Evolutionary conservation across 225 moss, liverwort and hornwort genomes (phyloP), one percentile per base, ranked within the genome.

Genomic region (Takakia lepidozioides): DNA sequence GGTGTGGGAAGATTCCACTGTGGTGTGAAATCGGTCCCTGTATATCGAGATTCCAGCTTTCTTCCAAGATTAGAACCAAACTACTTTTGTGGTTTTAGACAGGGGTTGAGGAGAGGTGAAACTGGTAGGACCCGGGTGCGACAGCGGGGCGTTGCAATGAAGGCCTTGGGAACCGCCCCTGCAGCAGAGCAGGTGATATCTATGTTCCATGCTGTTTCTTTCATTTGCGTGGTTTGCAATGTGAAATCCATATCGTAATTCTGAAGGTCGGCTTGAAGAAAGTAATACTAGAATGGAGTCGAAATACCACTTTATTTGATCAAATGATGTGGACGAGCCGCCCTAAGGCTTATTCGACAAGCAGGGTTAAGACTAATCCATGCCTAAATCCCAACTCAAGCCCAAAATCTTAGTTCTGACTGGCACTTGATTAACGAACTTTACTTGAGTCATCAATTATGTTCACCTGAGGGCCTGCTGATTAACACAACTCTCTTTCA

Each of bases 281-380:
- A 46, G 25, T 46, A 13, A 68, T 42, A 59, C 52, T 48, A 61
- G 52, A 21, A 19, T 34, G 23, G 39, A 49, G 18, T 51, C 61
- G 15, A 56, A n/a, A n/a, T n/a, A n/a, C n/a, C n/a, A n/a, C n/a
- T n/a, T n/a, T n/a, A n/a, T n/a, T n/a, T n/a, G n/a, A n/a, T n/a
- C n/a, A n/a, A n/a, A n/a, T n/a, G n/a, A n/a, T n/a, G n/a, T n/a
- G 57, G 43, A 36, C 38, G 13, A 26, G 48, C 38, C 38, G 38
- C 38, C 17, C 14, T 14, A 3, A 5, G 38, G 38, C 10, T 14
- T n/a, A n/a, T n/a, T n/a, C n/a, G n/a, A n/a, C n/a, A n/a, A n/a
- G n/a, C n/a, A n/a, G n/a, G n/a, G n/a, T n/a, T n/a, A n/a, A n/a
- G n/a, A n/a, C n/a, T n/a, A n/a, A n/a, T n/a, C n/a, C n/a, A n/a